phyloP scores from a whole-genome alignment of 148 eudicot genomes.

The Vaccinium vitisidaea region DNA sequence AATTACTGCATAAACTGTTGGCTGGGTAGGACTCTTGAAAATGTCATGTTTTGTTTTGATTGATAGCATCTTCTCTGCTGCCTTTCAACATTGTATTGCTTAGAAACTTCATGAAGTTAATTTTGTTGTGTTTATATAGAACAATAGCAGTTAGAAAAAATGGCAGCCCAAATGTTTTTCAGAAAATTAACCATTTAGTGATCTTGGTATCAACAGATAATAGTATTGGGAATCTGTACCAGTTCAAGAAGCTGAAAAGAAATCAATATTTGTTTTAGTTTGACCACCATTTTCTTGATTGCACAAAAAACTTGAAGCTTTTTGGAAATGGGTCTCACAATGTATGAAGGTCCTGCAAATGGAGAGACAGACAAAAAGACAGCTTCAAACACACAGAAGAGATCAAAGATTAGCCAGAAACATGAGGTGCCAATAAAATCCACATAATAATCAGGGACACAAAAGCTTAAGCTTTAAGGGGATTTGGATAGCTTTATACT shows the following conservation, averaged over 20 bases:
- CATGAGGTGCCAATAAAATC: not conserved
- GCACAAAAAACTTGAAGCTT: not conserved
- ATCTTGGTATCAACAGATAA: not conserved
- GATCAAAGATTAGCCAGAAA: not conserved
- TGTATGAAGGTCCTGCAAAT: constrained; percentile 7
- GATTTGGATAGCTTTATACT: not conserved
- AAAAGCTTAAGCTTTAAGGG: constrained; percentile 4
- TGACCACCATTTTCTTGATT: not conserved
- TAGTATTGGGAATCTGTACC: not conserved
- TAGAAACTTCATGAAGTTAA: constrained; percentile 1
- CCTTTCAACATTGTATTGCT: not conserved
- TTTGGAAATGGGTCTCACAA: not conserved
- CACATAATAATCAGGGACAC: not conserved
- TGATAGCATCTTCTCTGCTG: constrained; percentile 1
- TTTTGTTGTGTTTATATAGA: constrained; percentile 1
- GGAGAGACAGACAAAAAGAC: not conserved
- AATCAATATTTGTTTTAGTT: not conserved
- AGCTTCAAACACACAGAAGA: not conserved
- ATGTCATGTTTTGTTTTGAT: not conserved
- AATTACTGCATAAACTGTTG: constrained; percentile 77
- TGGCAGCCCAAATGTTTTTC: not conserved
- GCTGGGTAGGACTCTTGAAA: constrained; percentile 60
- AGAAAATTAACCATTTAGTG: not conserved
- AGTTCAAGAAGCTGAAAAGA: not conserved
- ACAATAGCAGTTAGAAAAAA: not conserved